Evolutionary conservation across 345 rosid genomes (phyloP).

Genomic region (Boechera retrofracta): DNA sequence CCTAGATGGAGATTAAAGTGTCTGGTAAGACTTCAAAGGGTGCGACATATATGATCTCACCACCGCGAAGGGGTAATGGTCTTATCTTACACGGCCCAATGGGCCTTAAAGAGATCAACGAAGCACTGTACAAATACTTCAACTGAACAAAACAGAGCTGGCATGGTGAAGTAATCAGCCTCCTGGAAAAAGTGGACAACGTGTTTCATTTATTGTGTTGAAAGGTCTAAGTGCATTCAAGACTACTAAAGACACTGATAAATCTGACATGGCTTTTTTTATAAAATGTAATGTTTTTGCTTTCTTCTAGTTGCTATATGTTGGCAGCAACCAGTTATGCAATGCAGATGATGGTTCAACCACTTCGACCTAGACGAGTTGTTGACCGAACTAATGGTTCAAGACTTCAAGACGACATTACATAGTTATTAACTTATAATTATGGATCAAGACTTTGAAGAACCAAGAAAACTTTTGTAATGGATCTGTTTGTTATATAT

Average conservation of each 20-base stretch:
- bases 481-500: not conserved
- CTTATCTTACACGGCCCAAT: not conserved
- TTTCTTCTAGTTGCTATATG: conserved; percentile 10
- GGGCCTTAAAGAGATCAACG: not conserved
- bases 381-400: conserved; percentile 29
- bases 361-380: conserved; percentile 23
- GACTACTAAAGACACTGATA: not conserved
- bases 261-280: not conserved
- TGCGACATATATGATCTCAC: not conserved
- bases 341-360: conserved; percentile 30
- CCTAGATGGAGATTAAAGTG: not conserved
- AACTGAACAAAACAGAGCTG: not conserved
- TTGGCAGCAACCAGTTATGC: conserved; percentile 32
- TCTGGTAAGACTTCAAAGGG: not conserved
- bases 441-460: conserved; percentile 19
- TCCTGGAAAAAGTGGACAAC: conserved; percentile 10
- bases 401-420: not conserved
- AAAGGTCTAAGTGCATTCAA: conserved; percentile 12
- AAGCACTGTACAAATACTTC: not conserved
- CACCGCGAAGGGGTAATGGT: not conserved
- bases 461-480: not conserved
- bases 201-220: conserved; percentile 3
- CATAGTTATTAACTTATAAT: not conserved
- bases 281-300: not conserved
- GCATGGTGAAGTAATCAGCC: not conserved